phyloP scores from a whole-genome alignment of 2,329 filamentous ascomycete species.

The Calonectria fujianensis region DNA sequence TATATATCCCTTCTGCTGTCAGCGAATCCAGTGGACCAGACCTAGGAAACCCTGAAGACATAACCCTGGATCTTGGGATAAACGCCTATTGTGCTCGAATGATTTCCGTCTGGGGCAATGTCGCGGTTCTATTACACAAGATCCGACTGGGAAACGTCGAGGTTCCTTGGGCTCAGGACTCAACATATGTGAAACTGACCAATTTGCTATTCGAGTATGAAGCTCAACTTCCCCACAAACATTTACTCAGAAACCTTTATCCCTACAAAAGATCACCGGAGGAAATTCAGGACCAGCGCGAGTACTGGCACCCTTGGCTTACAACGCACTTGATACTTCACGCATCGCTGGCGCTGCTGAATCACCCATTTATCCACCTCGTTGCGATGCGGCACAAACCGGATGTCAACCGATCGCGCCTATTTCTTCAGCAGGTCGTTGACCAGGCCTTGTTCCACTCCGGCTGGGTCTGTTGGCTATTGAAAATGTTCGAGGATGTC shows the following conservation, averaged over 20 bases:
- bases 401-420: not conserved
- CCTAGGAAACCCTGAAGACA: slow-evolving; percentile 9
- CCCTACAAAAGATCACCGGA: slow-evolving; percentile 8
- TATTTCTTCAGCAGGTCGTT: slow-evolving; percentile 7
- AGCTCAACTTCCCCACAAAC: slow-evolving; percentile 3
- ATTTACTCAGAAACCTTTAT: slow-evolving; percentile 12
- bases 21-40: slow-evolving; percentile 5
- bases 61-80: slow-evolving; percentile 7
- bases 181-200: slow-evolving; percentile 16
- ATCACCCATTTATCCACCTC: slow-evolving; percentile 15
- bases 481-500: slow-evolving; percentile 20
- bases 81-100: slow-evolving; percentile 15
- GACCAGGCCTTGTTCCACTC: slow-evolving; percentile 14
- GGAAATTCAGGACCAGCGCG: slow-evolving; percentile 4
- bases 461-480: slow-evolving; percentile 8
- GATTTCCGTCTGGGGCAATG: slow-evolving; percentile 19
- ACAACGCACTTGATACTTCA: slow-evolving; percentile 10
- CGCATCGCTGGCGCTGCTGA: slow-evolving; percentile 9
- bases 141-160: slow-evolving; percentile 4
- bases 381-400: slow-evolving; percentile 16
- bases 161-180: slow-evolving; percentile 17
- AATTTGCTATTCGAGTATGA: slow-evolving; percentile 13
- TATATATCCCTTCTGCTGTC: not conserved
- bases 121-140: not conserved
- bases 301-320: slow-evolving; percentile 18